Conservation (phyloP, 2,329 filamentous ascomycete species). For the Chalaropsis thielavioides region DNA sequence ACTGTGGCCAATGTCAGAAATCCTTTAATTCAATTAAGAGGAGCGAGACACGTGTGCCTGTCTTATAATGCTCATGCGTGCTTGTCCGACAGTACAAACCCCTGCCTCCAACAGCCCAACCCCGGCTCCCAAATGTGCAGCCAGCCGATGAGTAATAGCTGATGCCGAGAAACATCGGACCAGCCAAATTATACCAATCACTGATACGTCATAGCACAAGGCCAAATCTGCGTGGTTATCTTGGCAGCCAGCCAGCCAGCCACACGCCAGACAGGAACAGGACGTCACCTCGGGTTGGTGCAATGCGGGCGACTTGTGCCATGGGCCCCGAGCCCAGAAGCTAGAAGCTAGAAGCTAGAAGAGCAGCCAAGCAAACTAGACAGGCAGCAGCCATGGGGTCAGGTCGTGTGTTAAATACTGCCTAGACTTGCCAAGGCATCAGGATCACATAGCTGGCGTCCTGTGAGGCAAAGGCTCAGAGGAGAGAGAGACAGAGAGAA, state of each 20-base stretch:
- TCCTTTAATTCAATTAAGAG: constrained; percentile 1
- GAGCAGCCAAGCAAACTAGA: not conserved
- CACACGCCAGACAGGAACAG: not conserved
- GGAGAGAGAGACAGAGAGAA: constrained; percentile 3
- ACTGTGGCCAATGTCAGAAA: not conserved
- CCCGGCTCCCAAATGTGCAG: not conserved
- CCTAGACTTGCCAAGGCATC: not conserved
- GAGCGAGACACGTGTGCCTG: not conserved
- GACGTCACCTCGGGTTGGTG: not conserved
- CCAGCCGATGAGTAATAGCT: not conserved
- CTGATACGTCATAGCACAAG: not conserved
- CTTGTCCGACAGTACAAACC: not conserved
- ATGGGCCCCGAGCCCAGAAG: no score
- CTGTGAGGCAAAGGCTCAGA: not conserved
- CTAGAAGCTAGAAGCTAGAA: no score
- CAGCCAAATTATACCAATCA: not conserved
- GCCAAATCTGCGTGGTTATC: not conserved
- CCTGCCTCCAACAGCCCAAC: not conserved
- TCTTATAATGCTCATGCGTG: not conserved
- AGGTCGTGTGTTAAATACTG: not conserved
- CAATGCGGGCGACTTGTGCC: not conserved
- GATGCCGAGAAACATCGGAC: not conserved
- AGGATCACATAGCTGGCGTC: not conserved
- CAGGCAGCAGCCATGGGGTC: not conserved
- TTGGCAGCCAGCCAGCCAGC: not conserved